Evolutionary conservation across 2,329 filamentous ascomycete genomes (phyloP).

Genomic region (Ophiosphaerella herpotricha): DNA sequence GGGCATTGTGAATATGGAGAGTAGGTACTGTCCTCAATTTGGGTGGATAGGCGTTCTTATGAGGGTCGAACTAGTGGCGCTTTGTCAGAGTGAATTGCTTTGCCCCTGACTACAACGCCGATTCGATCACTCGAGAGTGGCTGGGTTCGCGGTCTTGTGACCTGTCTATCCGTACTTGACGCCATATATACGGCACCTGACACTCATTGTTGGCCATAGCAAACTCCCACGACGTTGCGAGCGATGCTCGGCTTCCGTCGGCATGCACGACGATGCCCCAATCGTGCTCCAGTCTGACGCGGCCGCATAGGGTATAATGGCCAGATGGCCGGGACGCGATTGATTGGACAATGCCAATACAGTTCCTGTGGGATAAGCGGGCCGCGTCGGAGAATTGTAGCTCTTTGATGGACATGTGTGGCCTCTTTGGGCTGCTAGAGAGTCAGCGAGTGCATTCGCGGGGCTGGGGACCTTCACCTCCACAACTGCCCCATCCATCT

Average conservation of each 20-base stretch:
- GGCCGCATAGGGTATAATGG: constrained; percentile 13
- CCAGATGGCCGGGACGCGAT: background rate
- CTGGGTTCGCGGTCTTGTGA: constrained; percentile 16
- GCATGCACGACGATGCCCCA: constrained; percentile 21
- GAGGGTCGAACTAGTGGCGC: constrained; percentile 1
- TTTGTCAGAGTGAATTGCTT: constrained; percentile 5
- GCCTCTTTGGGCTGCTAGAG: background rate
- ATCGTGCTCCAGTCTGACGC: constrained; percentile 18
- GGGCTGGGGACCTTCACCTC: background rate
- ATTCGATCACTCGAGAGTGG: background rate
- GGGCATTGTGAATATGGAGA: background rate
- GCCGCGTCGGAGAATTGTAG: background rate
- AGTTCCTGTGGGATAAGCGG: background rate
- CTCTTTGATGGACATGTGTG: background rate
- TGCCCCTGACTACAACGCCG: background rate
- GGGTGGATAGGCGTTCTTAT: constrained; percentile 4
- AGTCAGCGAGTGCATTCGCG: background rate
- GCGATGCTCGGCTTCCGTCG: constrained; percentile 35
- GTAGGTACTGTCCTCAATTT: background rate
- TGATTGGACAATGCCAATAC: constrained; percentile 13
- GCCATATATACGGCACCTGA: constrained; percentile 29
- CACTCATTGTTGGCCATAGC: constrained; percentile 10
- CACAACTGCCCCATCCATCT: constrained; percentile 1
- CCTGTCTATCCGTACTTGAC: constrained; percentile 10
- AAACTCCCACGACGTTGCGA: constrained; percentile 19